Base-by-base conservation (phyloP, 345 rosid genomes). In the Anastatica hierochuntica region DNA sequence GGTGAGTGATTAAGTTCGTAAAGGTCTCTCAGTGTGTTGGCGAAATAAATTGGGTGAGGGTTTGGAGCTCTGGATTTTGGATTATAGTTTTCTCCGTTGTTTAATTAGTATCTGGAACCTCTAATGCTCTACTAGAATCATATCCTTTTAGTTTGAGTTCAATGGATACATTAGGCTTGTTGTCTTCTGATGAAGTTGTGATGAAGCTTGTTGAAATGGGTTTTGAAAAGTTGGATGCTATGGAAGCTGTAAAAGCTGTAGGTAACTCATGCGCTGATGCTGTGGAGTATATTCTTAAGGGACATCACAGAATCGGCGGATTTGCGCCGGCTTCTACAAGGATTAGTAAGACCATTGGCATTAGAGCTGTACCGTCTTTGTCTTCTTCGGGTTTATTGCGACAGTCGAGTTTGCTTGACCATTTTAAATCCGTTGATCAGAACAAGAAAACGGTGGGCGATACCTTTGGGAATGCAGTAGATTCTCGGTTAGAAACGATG, bases 141-240 rank as follows among this genome's bases (percentile, higher is more conserved):
- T n/a, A n/a, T n/a, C n/a, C n/a, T n/a, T n/a, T n/a, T n/a, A n/a
- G n/a, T n/a, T n/a, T n/a, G n/a, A n/a, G n/a, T 3, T 34, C 64
- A 33, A 79, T 78, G 94, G 74, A 56, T 53, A 63, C 23, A 3
- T 17, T 35, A 10, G 50, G 36, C 26, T 42, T 57, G 49, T 44
- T n/a, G n/a, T n/a, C 66, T 29, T 58, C 69, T 10, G 72, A 62
- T 51, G 62, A 71, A 55, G 73, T 53, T 18, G 31, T 73, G 57
- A 71, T 50, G 37, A 75, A 74, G 42, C 80, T 85, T 27, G 61
- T 71, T 19, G 83, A 81, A 59, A 85, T 85, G 92, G 89, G 95
- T 40, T 89, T 83, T 67, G 82, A 79, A 46, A 62, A 68, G 30
- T 57, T 72, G 39, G 70, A 65, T 58, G 80, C 72, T 30, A 14